Conservation (phyloP, 306 rosid genomes). For the Prunus persica region Prunus_persica_NCBIv2 NC_034014.1:28730001-28730500, state of each 20-base stretch:
- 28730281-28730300: conserved; percentile 62
- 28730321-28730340: conserved; percentile 42
- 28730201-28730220: conserved; percentile 64
- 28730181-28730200: conserved; percentile 46
- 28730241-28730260: conserved; percentile 62
- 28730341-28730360: conserved; percentile 70
- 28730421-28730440: background rate
- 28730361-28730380: conserved; percentile 71
- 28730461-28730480: conserved; percentile 29
- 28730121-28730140: conserved; percentile 66
- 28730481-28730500: conserved; percentile 74
- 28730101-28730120: conserved; percentile 84
- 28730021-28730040: no score
- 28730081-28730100: conserved; percentile 57
- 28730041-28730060: conserved; percentile 80
- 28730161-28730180: conserved; percentile 47
- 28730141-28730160: conserved; percentile 70
- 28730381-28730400: conserved; percentile 68
- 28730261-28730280: conserved; percentile 48
- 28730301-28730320: conserved; percentile 78
- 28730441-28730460: no score
- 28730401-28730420: conserved; percentile 36
- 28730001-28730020: no score
- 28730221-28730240: conserved; percentile 72
- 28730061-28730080: conserved; percentile 76